These are phyloP conservation scores for Nakaseomyces bracarensis DNA, from an alignment of 1,139 yeast genomes.

Conservation along the genomic window DNA sequence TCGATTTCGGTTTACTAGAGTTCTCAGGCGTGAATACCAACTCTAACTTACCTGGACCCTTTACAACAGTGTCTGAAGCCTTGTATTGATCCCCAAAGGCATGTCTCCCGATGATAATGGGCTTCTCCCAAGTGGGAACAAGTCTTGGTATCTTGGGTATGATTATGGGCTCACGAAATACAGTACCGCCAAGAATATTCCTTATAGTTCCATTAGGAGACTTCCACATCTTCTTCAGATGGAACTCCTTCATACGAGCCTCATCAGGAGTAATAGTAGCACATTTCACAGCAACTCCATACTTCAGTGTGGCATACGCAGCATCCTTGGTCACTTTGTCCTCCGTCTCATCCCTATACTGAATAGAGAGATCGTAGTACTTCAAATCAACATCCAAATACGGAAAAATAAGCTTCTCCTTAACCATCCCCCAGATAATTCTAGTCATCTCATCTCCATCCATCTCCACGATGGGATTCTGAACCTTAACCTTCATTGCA, in stretches of 20 bases:
- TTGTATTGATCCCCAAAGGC: constrained; percentile 96
- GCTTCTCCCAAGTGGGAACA: constrained; percentile 90
- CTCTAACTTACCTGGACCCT: constrained; percentile 71
- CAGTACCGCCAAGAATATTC: constrained; percentile 91
- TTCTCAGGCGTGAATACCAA: constrained; percentile 72
- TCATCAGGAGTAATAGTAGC: constrained; percentile 99
- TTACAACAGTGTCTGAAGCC: constrained; percentile 77
- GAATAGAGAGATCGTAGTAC: constrained; percentile 84
- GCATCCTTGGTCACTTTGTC: constrained; percentile 86
- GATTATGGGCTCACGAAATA: constrained; percentile 92
- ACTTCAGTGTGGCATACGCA: constrained; percentile 79
- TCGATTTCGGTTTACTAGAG: constrained; percentile 37
- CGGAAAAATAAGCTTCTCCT: constrained; percentile 73
- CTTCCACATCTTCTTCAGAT: constrained; percentile 90
- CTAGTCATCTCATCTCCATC: constrained; percentile 97
- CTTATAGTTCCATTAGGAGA: constrained; percentile 96
- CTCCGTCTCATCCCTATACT: constrained; percentile 76
- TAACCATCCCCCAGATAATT: constrained; percentile 82
- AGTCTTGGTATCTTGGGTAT: constrained; percentile 82
- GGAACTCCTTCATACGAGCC: constrained; percentile 83
- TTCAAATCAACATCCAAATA: constrained; percentile 80
- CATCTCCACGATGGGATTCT: constrained; percentile 85
- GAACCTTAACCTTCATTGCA: constrained; percentile 69
- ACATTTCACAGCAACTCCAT: constrained; percentile 91
- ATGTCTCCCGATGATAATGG: constrained; percentile 93